These are phyloP conservation scores for Danielozyma ontarioensis DNA, from an alignment of 805 yeast species.

Conservation along the genomic window DNA sequence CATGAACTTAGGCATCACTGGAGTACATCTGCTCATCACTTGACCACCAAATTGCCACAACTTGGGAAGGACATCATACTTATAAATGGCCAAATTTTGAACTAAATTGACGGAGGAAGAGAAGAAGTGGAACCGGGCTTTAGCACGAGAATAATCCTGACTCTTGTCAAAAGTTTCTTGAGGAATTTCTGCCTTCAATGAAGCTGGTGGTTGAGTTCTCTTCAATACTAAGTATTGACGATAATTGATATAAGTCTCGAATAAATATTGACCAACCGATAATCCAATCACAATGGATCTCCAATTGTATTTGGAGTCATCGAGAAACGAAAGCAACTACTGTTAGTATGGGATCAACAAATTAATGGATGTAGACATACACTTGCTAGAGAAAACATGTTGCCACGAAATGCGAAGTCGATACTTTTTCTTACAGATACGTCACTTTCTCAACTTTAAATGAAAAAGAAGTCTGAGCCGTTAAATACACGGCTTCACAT, in stretches of 20 bases:
- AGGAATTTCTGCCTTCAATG: constrained; percentile 64
- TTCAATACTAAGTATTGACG: constrained; percentile 73
- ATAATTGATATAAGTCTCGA: constrained; percentile 66
- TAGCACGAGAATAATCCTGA: constrained; percentile 74
- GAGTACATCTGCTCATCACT: constrained; percentile 14
- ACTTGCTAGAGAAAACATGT: neutral
- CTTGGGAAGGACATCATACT: constrained; percentile 46
- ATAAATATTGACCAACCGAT: constrained; percentile 66
- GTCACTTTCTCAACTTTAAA: no score
- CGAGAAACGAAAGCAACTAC: constrained; percentile 49
- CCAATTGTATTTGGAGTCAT: constrained; percentile 74
- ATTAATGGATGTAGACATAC: neutral
- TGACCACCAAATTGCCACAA: constrained; percentile 49
- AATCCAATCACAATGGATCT: constrained; percentile 68
- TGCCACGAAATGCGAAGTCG: no score
- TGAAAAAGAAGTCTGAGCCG: no score
- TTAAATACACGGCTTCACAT: no score
- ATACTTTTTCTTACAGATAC: no score
- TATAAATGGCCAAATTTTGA: constrained; percentile 54
- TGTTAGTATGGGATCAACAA: constrained; percentile 14
- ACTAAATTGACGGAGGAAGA: constrained; percentile 45
- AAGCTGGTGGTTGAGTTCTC: constrained; percentile 54
- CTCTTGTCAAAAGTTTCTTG: constrained; percentile 71
- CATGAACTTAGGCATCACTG: neutral
- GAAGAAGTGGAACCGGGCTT: constrained; percentile 62